Evolutionary conservation across 2,329 filamentous ascomycete genomes (phyloP), one percentile per base, ranked within the genome.

Genomic region (Capronia coronata): DNA sequence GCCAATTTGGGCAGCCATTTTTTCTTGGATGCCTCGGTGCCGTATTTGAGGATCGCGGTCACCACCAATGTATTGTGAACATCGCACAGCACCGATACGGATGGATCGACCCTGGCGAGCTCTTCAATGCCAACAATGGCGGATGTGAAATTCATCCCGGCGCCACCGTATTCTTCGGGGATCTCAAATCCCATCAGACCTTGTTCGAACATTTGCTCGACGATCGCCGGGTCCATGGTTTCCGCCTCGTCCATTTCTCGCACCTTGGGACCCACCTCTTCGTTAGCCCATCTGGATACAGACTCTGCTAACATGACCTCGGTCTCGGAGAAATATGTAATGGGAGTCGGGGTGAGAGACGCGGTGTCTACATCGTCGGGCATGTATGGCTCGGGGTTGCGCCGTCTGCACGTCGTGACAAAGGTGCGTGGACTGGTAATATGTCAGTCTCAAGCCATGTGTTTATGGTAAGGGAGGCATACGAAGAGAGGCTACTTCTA

Each of bases 31-130:
- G 82, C 78, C 54, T 80, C 76, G 60, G 82, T 87, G 27, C 83
- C 93, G 68, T 85, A 94, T 67, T 89, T 94, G 63, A 96, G 66
- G 49, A 98, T 77, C 11, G 89, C 86, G 2, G 91, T 97, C 74
- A 96, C 96, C 69, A 95, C 91, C 44, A 98, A 77, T 1, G 93
- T 98, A 72, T 98, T 98, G 76, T 98, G 93, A 18, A 98, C 93
- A 68, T 98, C 93, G 49, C 90, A 87, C 74, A 98, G 72, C 56
- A 98, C 93, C 64, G 87, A 91, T 56, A 98, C 93, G 59, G 87
- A 94, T 34, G 93, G 93, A 65, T 98, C 93, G 14, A 94, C 86
- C 49, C 89, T 80, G 1, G 93, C 93, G 54, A 98, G 76, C 76
- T 98, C 93, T 72, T 98, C 93, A 62, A 98, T 98, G 22, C 87